Evolutionary conservation across 1,284 basidiomycete genomes (phyloP).

Genomic region (Inonotus hispidus): DNA sequence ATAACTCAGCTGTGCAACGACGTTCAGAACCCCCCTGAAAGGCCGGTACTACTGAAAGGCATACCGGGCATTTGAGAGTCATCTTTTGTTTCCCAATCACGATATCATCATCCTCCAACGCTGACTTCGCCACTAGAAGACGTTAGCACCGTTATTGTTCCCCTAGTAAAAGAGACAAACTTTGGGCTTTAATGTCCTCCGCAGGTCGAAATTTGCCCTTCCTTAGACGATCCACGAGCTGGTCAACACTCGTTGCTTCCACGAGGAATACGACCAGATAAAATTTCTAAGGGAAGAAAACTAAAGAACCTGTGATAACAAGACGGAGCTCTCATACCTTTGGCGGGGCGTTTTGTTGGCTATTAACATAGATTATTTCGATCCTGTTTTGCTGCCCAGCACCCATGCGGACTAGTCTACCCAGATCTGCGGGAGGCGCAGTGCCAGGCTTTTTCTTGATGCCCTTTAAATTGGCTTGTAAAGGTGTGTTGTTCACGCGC

Average conservation of each 20-base stretch:
- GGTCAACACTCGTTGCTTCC: slow-evolving; percentile 60
- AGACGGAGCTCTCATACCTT: slow-evolving; percentile 5
- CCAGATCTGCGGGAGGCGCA: slow-evolving; percentile 85
- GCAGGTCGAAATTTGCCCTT: slow-evolving; percentile 59
- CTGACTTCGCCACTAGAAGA: slow-evolving; percentile 53
- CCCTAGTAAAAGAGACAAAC: slow-evolving; percentile 37
- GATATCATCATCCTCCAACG: slow-evolving; percentile 80
- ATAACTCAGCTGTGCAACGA: slow-evolving; percentile 72
- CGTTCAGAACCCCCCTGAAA: neutral
- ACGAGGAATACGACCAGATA: slow-evolving; percentile 82
- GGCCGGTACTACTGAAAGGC: slow-evolving; percentile 28
- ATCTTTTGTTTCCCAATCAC: slow-evolving; percentile 82
- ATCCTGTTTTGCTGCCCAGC: slow-evolving; percentile 56
- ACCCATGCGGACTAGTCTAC: slow-evolving; percentile 48
- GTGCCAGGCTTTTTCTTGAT: slow-evolving; percentile 97
- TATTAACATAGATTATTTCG: slow-evolving; percentile 89
- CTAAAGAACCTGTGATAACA: neutral
- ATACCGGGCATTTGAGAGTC: slow-evolving; percentile 87
- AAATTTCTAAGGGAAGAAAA: slow-evolving; percentile 58
- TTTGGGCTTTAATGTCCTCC: slow-evolving; percentile 62
- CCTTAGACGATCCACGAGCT: slow-evolving; percentile 63
- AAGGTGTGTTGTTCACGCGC: slow-evolving; percentile 66
- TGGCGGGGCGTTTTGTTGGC: slow-evolving; percentile 48
- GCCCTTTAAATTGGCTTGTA: slow-evolving; percentile 82
- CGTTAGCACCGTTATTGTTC: slow-evolving; percentile 9